Conservation (phyloP, 2,329 filamentous ascomycete species). For the Colletotrichum tamarilloi region DNA sequence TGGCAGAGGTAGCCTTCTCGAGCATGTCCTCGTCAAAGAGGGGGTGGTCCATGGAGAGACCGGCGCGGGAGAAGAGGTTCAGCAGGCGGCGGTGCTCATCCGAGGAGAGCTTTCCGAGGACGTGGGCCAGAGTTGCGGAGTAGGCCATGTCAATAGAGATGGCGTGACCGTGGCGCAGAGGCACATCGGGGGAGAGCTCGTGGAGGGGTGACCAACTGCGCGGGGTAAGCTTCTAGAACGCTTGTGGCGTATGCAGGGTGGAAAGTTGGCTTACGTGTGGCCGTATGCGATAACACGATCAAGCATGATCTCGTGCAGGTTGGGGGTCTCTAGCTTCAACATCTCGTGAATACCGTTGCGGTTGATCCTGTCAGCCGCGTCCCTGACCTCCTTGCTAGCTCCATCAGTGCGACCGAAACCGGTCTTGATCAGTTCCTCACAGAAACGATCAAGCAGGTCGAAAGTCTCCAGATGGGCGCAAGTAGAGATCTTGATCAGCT, state of each 20-base stretch:
- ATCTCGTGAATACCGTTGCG: conserved; percentile 78
- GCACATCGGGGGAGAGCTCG: conserved; percentile 75
- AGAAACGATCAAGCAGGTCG: conserved; percentile 75
- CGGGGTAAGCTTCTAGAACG: background rate
- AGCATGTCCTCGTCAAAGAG: conserved; percentile 75
- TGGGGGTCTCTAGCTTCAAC: conserved; percentile 79
- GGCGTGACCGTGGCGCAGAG: conserved; percentile 78
- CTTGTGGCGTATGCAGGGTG: conserved; percentile 21
- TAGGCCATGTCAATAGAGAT: conserved; percentile 84
- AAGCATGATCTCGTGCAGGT: conserved; percentile 78
- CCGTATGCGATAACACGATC: conserved; percentile 80
- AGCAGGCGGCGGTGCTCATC: conserved; percentile 71
- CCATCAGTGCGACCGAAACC: conserved; percentile 72
- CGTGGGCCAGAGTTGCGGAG: conserved; percentile 74
- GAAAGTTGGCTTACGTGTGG: conserved; percentile 63
- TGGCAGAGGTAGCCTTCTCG: conserved; percentile 73
- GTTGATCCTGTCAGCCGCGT: conserved; percentile 75
- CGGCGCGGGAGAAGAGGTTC: conserved; percentile 76
- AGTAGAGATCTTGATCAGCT: conserved; percentile 81
- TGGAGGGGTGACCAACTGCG: conserved; percentile 76
- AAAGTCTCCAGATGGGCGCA: conserved; percentile 76
- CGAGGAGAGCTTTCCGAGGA: conserved; percentile 69
- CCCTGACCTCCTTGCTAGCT: conserved; percentile 63
- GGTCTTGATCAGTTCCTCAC: conserved; percentile 73
- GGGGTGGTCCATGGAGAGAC: conserved; percentile 77